Conservation (phyloP, 495 filamentous ascomycete genomes). For the Aspergillus biplanus region DNA sequence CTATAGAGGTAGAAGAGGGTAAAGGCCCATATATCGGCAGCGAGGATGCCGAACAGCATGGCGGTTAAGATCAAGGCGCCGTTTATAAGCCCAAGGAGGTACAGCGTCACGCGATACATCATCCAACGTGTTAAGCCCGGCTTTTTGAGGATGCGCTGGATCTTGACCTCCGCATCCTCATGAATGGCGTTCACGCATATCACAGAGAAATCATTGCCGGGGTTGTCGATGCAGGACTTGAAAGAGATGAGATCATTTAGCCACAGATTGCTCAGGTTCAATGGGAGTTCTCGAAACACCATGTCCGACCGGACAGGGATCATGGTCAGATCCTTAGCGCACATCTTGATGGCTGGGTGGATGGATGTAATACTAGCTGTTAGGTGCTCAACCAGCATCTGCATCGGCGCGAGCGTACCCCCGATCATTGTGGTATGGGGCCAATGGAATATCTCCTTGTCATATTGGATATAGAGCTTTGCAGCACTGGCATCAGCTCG, state of each 20-base stretch:
- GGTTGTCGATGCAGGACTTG: slow-evolving; percentile 22
- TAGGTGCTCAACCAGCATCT: slow-evolving; percentile 36
- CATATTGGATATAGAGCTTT: slow-evolving; percentile 35
- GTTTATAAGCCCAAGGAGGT: slow-evolving; percentile 27
- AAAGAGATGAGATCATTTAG: slow-evolving; percentile 30
- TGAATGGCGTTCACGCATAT: slow-evolving; percentile 24
- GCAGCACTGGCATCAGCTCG: slow-evolving; percentile 32
- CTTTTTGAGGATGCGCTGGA: slow-evolving; percentile 6
- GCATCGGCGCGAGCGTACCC: slow-evolving; percentile 31
- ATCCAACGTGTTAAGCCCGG: slow-evolving; percentile 20
- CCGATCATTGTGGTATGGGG: slow-evolving; percentile 39
- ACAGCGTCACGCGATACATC: slow-evolving; percentile 18
- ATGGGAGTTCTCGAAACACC: slow-evolving; percentile 33
- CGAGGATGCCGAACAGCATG: slow-evolving; percentile 28
- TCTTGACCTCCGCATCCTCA: neutral
- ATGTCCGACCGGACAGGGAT: slow-evolving; percentile 31
- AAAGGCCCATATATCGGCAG: slow-evolving; percentile 34
- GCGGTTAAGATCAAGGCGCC: slow-evolving; percentile 30
- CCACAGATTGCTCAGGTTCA: slow-evolving; percentile 34
- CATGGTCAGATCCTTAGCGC: slow-evolving; percentile 31
- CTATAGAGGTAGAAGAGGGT: slow-evolving; percentile 32
- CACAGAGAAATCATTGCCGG: slow-evolving; percentile 33
- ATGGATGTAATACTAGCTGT: slow-evolving; percentile 29
- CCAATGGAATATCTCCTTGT: slow-evolving; percentile 33
- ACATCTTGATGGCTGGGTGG: slow-evolving; percentile 33